phyloP scores from a whole-genome alignment of 805 yeast species.

The Dipodascopsis uninucleata region DNA sequence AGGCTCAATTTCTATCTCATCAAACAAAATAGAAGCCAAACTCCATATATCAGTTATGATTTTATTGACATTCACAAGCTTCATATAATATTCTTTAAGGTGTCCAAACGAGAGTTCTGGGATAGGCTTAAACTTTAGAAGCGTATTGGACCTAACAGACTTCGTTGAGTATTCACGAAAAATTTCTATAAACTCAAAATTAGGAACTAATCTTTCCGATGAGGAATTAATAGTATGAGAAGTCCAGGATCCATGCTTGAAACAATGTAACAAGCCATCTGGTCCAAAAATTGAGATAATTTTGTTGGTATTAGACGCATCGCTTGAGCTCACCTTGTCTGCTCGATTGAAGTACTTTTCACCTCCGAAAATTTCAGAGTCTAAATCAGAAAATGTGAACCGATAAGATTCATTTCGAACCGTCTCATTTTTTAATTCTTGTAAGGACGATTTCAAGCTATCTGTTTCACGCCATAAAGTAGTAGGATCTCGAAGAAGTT shows the following conservation, averaged over 20 bases:
- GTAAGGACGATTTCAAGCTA: no score
- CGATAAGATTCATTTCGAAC: constrained; percentile 1
- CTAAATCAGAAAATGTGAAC: constrained; percentile 42
- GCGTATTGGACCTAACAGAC: constrained; percentile 7
- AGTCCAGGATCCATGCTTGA: not conserved
- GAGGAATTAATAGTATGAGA: no score
- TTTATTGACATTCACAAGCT: not conserved
- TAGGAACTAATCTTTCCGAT: not conserved
- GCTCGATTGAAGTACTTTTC: no score
- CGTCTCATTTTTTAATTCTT: no score
- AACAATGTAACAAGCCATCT: not conserved
- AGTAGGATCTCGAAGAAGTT: constrained; percentile 4
- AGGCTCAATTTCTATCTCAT: constrained; percentile 34
- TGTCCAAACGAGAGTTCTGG: constrained; percentile 1
- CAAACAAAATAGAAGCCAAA: constrained; percentile 64
- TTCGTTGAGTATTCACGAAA: constrained; percentile 4
- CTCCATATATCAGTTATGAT: constrained; percentile 42
- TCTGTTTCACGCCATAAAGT: constrained; percentile 20
- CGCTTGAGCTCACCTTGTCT: no score
- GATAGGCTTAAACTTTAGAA: constrained; percentile 13
- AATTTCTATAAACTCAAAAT: constrained; percentile 11
- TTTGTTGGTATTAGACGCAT: no score
- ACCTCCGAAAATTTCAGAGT: constrained; percentile 47
- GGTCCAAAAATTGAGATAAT: no score
- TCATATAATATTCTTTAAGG: constrained; percentile 4